These are phyloP conservation scores for Aspergillus funiculosus DNA, from an alignment of 495 filamentous ascomycete genomes.

Conservation along the genomic window DNA sequence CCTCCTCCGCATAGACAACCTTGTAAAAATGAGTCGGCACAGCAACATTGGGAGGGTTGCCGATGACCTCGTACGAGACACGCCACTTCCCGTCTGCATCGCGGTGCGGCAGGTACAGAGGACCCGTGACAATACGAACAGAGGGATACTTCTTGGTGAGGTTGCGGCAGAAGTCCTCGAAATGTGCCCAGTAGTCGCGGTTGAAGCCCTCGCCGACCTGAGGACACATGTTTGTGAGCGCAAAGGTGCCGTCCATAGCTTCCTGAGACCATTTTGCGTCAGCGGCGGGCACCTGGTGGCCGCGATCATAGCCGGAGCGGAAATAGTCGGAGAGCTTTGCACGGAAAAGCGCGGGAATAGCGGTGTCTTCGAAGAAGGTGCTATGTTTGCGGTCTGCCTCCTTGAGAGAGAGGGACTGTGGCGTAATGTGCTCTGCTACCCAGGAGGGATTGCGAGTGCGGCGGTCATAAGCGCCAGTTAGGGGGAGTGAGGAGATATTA, in stretches of 20 bases:
- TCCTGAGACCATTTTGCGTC: slow-evolving; percentile 92
- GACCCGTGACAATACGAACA: slow-evolving; percentile 88
- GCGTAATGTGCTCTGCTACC: slow-evolving; percentile 97
- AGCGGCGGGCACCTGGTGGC: slow-evolving; percentile 85
- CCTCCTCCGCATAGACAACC: slow-evolving; percentile 91
- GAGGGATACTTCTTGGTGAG: slow-evolving; percentile 76
- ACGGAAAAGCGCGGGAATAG: slow-evolving; percentile 79
- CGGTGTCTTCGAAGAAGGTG: slow-evolving; percentile 72
- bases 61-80: slow-evolving; percentile 95
- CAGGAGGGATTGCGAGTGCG: slow-evolving; percentile 87
- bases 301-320: slow-evolving; percentile 73
- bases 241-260: slow-evolving; percentile 93
- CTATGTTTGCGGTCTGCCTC: slow-evolving; percentile 81
- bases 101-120: slow-evolving; percentile 79
- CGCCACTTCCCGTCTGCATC: slow-evolving; percentile 90
- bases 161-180: slow-evolving; percentile 91
- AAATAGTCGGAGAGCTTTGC: slow-evolving; percentile 88
- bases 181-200: slow-evolving; percentile 97
- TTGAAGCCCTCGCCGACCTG: slow-evolving; percentile 98
- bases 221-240: slow-evolving; percentile 91
- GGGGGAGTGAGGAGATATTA: slow-evolving; percentile 63
- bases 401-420: slow-evolving; percentile 66
- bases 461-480: slow-evolving; percentile 85
- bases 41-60: slow-evolving; percentile 85
- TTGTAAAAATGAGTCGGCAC: slow-evolving; percentile 99